Conservation (phyloP, 2,329 filamentous ascomycete genomes). For the Diplodia intermedia region DNA sequence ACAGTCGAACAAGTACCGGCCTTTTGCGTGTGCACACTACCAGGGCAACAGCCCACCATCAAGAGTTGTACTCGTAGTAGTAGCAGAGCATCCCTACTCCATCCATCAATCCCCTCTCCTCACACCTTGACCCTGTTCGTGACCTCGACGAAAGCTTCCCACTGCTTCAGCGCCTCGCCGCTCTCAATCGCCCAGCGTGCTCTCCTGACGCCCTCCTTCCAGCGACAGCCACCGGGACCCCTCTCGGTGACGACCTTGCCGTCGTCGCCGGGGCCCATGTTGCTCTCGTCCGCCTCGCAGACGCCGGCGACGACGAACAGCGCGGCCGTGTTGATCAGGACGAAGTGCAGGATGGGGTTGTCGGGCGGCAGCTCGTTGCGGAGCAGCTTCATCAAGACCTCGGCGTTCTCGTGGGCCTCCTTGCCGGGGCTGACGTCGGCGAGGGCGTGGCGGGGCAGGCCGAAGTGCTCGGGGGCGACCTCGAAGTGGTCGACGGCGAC, state of each 20-base stretch:
- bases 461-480: constrained; percentile 85
- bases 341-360: constrained; percentile 89
- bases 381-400: constrained; percentile 79
- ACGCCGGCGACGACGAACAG: constrained; percentile 85
- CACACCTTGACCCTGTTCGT: constrained; percentile 63
- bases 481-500: constrained; percentile 77
- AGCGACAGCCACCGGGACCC: constrained; percentile 84
- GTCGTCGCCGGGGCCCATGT: constrained; percentile 81
- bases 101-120: background rate
- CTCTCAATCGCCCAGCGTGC: constrained; percentile 89
- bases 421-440: constrained; percentile 82
- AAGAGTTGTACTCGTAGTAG: no score
- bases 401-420: constrained; percentile 84
- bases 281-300: constrained; percentile 80
- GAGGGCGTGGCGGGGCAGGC: constrained; percentile 76
- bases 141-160: constrained; percentile 81
- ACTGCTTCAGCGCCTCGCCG: constrained; percentile 83
- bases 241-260: constrained; percentile 80
- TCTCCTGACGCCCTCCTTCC: constrained; percentile 92
- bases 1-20: no score
- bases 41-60: no score
- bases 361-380: constrained; percentile 74
- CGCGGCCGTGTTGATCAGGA: constrained; percentile 91
- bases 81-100: no score
- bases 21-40: no score